A percentile compares a stretch with the other conserved stretches of the same genome.
These are phyloP conservation scores for Colletotrichum falcatum DNA, from an alignment of 2,329 filamentous ascomycete genomes.

Conservation along the genomic window DNA sequence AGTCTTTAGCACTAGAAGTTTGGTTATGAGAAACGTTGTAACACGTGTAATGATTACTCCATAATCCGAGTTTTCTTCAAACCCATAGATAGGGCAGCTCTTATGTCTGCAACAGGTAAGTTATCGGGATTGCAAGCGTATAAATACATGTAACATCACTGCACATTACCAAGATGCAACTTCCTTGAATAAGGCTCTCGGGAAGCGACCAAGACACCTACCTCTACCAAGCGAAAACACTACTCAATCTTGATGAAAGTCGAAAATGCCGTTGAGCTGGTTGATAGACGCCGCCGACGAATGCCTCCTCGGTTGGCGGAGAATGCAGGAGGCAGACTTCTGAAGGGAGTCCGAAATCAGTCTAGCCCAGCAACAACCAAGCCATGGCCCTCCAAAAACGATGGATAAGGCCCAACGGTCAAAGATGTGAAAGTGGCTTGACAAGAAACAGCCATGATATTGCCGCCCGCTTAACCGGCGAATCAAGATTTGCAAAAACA, in stretches of 20 bases:
- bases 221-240: neutral
- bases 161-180: neutral
- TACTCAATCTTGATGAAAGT: neutral
- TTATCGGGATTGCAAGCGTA: no score
- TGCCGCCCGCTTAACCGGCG: neutral
- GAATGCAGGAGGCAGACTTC: neutral
- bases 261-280: neutral
- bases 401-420: neutral
- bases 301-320: neutral
- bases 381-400: neutral
- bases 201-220: neutral
- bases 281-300: neutral
- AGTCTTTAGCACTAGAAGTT: no score
- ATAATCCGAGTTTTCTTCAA: no score
- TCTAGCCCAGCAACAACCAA: neutral
- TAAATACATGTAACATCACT: neutral
- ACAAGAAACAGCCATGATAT: neutral
- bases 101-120: no score
- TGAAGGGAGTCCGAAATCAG: neutral
- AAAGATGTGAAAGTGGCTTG: constrained; percentile 1
- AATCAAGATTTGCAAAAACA: neutral
- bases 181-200: neutral
- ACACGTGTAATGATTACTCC: no score
- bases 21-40: no score
- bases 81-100: no score